Evolutionary conservation across 441 rosid species (phyloP).

Genomic region (Euphorbia schlechtendalii): DNA sequence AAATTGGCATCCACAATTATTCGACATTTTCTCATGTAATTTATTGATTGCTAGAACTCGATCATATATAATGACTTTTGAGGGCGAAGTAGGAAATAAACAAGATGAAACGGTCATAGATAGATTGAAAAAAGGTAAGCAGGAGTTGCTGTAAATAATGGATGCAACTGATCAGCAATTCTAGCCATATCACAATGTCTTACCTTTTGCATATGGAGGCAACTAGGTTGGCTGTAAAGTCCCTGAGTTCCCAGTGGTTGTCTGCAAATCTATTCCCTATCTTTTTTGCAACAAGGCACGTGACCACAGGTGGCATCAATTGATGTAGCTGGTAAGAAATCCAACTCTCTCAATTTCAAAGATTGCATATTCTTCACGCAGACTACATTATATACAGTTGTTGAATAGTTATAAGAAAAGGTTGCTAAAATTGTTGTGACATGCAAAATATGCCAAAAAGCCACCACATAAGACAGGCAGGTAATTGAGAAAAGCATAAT

Average conservation of each 20-base stretch:
- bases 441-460: too few species aligned
- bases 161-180: neutral
- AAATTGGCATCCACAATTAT: neutral
- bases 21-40: neutral
- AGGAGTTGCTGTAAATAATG: neutral
- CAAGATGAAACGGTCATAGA: neutral
- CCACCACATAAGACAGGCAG: neutral
- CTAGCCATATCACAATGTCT: constrained; percentile 16
- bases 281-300: constrained; percentile 94
- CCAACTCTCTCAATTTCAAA: constrained; percentile 31
- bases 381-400: constrained; percentile 15
- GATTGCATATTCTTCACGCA: constrained; percentile 18
- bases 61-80: neutral
- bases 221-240: constrained; percentile 72
- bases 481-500: neutral
- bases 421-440: neutral
- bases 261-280: constrained; percentile 83
- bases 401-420: constrained; percentile 11
- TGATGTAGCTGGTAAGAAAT: constrained; percentile 77
- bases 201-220: constrained; percentile 89
- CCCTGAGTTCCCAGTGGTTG: constrained; percentile 97
- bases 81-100: neutral
- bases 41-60: neutral
- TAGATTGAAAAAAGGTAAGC: neutral
- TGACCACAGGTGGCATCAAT: constrained; percentile 96